Evolutionary conservation across 2,329 filamentous ascomycete genomes (phyloP).

Genomic region (Fonsecaea pedrosoi): DNA sequence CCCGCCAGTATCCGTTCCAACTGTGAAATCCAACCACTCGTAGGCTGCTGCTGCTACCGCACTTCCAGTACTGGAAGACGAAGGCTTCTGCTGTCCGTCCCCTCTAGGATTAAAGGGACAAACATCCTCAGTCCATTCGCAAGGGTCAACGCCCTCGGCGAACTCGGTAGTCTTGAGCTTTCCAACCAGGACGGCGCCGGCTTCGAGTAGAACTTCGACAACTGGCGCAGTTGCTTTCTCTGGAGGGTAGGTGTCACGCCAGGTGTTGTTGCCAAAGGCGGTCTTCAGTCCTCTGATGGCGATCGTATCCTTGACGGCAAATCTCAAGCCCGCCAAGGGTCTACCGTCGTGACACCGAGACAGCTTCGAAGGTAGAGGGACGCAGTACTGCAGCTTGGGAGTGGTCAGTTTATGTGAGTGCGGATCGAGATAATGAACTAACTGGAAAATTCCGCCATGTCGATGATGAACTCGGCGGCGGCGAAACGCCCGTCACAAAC

Average conservation of each 20-base stretch:
- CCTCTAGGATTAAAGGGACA: conserved; percentile 50
- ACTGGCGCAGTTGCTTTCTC: conserved; percentile 32
- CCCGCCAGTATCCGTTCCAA: conserved; percentile 47
- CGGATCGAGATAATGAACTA: background rate
- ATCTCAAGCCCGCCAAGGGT: conserved; percentile 32
- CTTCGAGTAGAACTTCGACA: conserved; percentile 35
- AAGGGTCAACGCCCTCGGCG: conserved; percentile 33
- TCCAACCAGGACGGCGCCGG: conserved; percentile 36
- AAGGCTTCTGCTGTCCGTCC: conserved; percentile 46
- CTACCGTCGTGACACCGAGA: conserved; percentile 14
- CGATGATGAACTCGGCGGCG: conserved; percentile 13
- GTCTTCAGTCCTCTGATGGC: conserved; percentile 33
- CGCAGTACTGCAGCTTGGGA: background rate
- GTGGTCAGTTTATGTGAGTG: background rate
- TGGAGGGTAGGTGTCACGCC: conserved; percentile 28
- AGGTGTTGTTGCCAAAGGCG: conserved; percentile 34
- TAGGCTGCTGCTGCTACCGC: conserved; percentile 44
- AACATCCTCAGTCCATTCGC: conserved; percentile 46
- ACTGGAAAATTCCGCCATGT: conserved; percentile 23
- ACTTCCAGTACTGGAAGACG: conserved; percentile 41
- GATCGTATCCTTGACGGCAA: conserved; percentile 38
- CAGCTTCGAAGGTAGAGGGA: conserved; percentile 35
- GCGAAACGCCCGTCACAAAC: conserved; percentile 30
- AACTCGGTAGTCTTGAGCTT: conserved; percentile 38
- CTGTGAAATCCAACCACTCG: conserved; percentile 44